phyloP scores from a whole-genome alignment of 2,329 filamentous ascomycete species.

The Diaporthe capsici region DNA sequence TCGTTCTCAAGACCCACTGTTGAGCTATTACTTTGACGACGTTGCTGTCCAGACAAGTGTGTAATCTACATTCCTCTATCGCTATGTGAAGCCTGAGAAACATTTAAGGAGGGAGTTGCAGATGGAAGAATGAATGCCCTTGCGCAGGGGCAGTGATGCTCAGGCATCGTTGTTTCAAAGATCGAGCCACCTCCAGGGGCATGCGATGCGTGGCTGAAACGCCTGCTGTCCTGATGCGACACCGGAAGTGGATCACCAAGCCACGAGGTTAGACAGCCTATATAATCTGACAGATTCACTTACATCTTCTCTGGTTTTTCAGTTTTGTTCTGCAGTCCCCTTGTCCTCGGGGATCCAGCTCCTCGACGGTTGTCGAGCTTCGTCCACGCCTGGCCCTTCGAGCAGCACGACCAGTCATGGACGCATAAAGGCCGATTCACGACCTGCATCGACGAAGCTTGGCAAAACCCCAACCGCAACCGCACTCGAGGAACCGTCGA shows the following conservation, averaged over 20 bases:
- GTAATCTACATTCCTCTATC: too few relatives aligned
- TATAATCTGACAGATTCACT: constrained; percentile 1
- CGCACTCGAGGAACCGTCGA: constrained; percentile 14
- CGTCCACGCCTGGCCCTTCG: background rate
- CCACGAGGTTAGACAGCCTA: background rate
- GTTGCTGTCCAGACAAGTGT: too few relatives aligned
- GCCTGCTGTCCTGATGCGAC: constrained; percentile 24
- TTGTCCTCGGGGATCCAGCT: constrained; percentile 3
- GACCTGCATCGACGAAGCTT: background rate
- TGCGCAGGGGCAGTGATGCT: background rate
- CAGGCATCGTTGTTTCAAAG: constrained; percentile 14
- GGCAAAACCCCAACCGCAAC: background rate
- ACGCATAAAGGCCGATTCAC: background rate
- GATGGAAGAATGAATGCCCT: too few relatives aligned
- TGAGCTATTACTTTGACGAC: background rate
- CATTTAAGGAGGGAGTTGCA: background rate
- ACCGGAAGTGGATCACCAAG: constrained; percentile 2
- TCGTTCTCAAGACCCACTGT: background rate
- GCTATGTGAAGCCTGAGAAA: too few relatives aligned
- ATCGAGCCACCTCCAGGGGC: constrained; percentile 8
- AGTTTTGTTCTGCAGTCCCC: background rate
- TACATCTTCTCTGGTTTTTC: background rate
- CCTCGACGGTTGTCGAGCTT: constrained; percentile 8
- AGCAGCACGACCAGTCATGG: background rate
- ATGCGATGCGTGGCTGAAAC: constrained; percentile 31